These are phyloP conservation scores for Arthroderma uncinatum DNA, from an alignment of 2,329 filamentous ascomycete species.

Conservation along the genomic window DNA sequence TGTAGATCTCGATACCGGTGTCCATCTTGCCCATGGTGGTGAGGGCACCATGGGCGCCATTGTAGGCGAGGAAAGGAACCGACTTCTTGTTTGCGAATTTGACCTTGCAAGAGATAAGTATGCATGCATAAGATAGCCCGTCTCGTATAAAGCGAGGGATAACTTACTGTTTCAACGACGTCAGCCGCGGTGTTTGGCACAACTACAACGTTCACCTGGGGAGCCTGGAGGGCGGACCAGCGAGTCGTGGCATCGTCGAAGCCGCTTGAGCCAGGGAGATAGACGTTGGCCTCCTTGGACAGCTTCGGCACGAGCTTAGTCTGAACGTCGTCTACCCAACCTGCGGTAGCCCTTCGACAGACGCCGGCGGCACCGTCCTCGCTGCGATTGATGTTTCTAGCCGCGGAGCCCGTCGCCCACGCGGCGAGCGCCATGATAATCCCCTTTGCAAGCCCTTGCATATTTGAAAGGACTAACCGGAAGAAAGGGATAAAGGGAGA, in stretches of 20 bases:
- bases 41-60: conserved; percentile 43
- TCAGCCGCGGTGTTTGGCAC: conserved; percentile 40
- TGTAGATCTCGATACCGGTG: conserved; percentile 41
- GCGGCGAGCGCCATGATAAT: conserved; percentile 19
- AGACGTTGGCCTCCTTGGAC: conserved; percentile 35
- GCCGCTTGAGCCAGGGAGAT: conserved; percentile 32
- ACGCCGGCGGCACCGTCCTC: conserved; percentile 5
- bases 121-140: neutral
- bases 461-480: neutral
- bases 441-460: conserved; percentile 11
- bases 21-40: conserved; percentile 41
- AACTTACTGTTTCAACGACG: conserved; percentile 38
- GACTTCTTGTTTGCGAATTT: conserved; percentile 39
- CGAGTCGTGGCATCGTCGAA: conserved; percentile 33
- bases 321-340: conserved; percentile 13
- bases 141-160: neutral
- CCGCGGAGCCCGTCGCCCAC: conserved; percentile 17
- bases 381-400: conserved; percentile 5
- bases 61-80: conserved; percentile 44
- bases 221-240: conserved; percentile 38
- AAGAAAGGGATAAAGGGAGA: neutral
- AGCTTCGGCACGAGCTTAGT: conserved; percentile 17
- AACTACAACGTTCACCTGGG: conserved; percentile 38
- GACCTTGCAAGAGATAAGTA: conserved; percentile 24
- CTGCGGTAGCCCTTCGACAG: neutral